Conservation (phyloP, 306 rosid genomes). For the Dryas drummondii region DNA sequence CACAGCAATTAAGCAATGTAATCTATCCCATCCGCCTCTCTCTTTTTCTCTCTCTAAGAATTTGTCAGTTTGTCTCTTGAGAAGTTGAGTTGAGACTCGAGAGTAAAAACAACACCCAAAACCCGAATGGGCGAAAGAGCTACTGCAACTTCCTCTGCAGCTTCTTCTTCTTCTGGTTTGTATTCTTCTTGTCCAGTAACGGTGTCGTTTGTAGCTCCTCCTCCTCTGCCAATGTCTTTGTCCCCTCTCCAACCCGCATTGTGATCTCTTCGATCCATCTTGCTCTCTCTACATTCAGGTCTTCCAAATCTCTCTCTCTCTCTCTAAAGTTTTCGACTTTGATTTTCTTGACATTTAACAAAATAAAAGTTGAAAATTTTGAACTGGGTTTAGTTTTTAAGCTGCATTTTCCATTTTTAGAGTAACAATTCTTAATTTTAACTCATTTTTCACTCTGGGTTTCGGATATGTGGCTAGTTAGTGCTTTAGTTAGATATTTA, state of each 20-base stretch:
- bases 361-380: slow-evolving; percentile 2
- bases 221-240: slow-evolving; percentile 10
- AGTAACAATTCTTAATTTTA: slow-evolving; percentile 9
- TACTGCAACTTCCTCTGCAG: slow-evolving; percentile 68
- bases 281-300: slow-evolving; percentile 41
- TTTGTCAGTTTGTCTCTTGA: slow-evolving; percentile 46
- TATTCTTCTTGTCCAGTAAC: slow-evolving; percentile 29
- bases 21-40: neutral
- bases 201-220: slow-evolving; percentile 54
- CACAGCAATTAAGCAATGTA: slow-evolving; percentile 11
- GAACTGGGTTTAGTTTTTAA: neutral
- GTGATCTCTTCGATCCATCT: slow-evolving; percentile 53
- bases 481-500: neutral
- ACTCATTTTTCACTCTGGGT: neutral
- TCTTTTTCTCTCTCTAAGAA: slow-evolving; percentile 22
- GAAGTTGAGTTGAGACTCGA: neutral
- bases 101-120: slow-evolving; percentile 35
- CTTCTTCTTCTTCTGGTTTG: slow-evolving; percentile 33
- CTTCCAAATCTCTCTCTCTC: neutral
- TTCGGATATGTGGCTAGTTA: slow-evolving; percentile 10
- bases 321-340: slow-evolving; percentile 1
- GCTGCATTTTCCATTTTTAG: slow-evolving; percentile 18
- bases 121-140: slow-evolving; percentile 55
- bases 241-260: slow-evolving; percentile 29
- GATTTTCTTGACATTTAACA: neutral